Base-by-base conservation (phyloP, 768 basidiomycete species). In the Grammothele lineata region DNA sequence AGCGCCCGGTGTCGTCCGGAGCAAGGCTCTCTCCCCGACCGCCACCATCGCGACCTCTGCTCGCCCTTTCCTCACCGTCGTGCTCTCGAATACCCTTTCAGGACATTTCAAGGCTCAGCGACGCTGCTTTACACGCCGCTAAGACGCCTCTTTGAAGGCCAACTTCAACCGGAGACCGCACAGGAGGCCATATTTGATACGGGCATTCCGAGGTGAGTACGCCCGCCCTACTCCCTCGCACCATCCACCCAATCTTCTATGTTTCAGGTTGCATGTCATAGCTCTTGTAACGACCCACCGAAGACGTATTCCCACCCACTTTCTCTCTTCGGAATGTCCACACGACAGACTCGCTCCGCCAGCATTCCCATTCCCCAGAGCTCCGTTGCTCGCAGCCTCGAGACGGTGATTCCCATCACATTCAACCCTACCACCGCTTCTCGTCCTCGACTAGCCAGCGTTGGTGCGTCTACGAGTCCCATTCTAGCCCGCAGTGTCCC, bases 311-410 rank as follows among this genome's bases (percentile, higher is more conserved):
- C 27, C 7, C 27, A 30, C 27, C 27, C 7, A 7, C 27, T 7
- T 30, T 30, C 14, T 14, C 7, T 30, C 27, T 7, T 14, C 27
- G 27, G 27, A 11, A 81, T 78, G 75, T 69, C 73, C 25, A 63
- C 65, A 12, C 69, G 83, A 47, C 75, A 77, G 35, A 69, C 78
- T 11, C 77, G 84, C 60, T 80, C 83, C 0, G 71, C 83, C 19
- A 86, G 77, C 59, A 83, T 87, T 59, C 81, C 85, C 33, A 78
- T 85, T 47, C 79, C 79, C n/a, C 71, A 75, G 43, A 72, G 63
- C 74, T 18, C 67, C 69, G 5, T 78, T 32, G 63, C 73, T 55
- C 73, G 81, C 48, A 79, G 79, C 51, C 77, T 87, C 45, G 85
- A 86, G 60, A 75, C 75, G 40, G 72, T 78, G 37, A 79, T 87